These are phyloP conservation scores for Hymenoscyphus repandus DNA, from an alignment of 2,329 filamentous ascomycete genomes.

Conservation along the genomic window DNA sequence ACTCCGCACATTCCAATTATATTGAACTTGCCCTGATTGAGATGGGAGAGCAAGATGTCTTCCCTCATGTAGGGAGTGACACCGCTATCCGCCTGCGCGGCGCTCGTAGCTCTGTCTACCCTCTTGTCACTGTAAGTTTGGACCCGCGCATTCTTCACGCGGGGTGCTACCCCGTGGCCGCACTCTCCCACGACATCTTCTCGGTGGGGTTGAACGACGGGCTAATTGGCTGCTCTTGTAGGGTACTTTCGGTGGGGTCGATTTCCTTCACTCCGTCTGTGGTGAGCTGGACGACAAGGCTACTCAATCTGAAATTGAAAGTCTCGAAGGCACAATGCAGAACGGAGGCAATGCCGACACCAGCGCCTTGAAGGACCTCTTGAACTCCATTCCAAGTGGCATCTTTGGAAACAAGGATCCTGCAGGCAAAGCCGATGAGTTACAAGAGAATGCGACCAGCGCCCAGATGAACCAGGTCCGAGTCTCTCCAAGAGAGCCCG, in stretches of 20 bases:
- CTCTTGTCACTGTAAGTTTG: slow-evolving; percentile 67
- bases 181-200: not conserved
- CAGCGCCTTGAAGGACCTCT: slow-evolving; percentile 70
- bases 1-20: slow-evolving; percentile 91
- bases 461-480: slow-evolving; percentile 71
- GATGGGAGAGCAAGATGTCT: slow-evolving; percentile 72
- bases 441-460: slow-evolving; percentile 69
- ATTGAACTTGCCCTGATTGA: slow-evolving; percentile 83
- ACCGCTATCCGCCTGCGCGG: slow-evolving; percentile 68
- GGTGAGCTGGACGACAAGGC: slow-evolving; percentile 80
- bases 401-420: slow-evolving; percentile 73
- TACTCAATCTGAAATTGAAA: slow-evolving; percentile 84
- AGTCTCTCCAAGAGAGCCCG: slow-evolving; percentile 73
- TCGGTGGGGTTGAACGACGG: not conserved
- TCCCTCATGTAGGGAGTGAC: slow-evolving; percentile 77
- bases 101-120: slow-evolving; percentile 63
- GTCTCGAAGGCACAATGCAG: slow-evolving; percentile 77
- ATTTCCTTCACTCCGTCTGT: slow-evolving; percentile 85
- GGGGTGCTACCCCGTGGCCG: not conserved
- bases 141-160: not conserved
- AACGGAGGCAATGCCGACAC: slow-evolving; percentile 59
- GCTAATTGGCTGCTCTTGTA: not conserved
- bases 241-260: slow-evolving; percentile 82
- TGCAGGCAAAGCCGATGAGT: slow-evolving; percentile 69
- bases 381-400: slow-evolving; percentile 76